Conservation (phyloP, 352 stramenopile species). For the Saprolegnia diclina region DNA sequence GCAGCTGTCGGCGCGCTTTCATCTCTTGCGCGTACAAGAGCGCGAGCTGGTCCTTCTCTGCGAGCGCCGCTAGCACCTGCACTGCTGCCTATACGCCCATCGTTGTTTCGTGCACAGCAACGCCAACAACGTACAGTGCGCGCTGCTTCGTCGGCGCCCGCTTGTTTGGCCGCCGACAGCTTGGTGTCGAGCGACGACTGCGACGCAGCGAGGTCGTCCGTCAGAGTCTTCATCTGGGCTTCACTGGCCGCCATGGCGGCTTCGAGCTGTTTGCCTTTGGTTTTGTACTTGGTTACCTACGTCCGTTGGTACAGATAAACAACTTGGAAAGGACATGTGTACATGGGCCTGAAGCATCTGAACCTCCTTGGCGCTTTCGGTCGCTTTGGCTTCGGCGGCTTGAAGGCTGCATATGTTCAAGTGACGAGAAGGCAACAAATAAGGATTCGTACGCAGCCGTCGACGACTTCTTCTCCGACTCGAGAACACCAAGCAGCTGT, state of each 20-base stretch:
- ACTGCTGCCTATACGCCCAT: constrained; percentile 27
- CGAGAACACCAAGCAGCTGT: background rate
- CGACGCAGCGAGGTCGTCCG: constrained; percentile 35
- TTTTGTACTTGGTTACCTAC: constrained; percentile 1
- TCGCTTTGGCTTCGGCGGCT: constrained; percentile 1
- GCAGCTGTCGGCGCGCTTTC: constrained; percentile 66
- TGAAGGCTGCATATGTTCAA: background rate
- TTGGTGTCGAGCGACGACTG: constrained; percentile 31
- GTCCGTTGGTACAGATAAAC: background rate
- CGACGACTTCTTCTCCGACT: background rate
- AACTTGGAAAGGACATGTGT: background rate
- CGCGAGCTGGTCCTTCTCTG: constrained; percentile 52
- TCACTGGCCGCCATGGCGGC: background rate
- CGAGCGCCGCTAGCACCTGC: constrained; percentile 40
- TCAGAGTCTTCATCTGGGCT: constrained; percentile 32
- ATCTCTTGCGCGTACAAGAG: constrained; percentile 70
- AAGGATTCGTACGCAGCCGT: background rate
- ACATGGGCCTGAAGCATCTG: constrained; percentile 3
- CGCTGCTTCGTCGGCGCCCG: constrained; percentile 4
- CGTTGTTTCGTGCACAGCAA: background rate
- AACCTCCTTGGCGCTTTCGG: constrained; percentile 5
- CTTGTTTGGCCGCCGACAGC: constrained; percentile 22
- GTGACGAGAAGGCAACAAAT: background rate
- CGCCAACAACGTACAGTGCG: background rate
- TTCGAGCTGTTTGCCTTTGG: constrained; percentile 18